Evolutionary conservation across 2,329 filamentous ascomycete species (phyloP).

Genomic region (Alternaria incomplexa): DNA sequence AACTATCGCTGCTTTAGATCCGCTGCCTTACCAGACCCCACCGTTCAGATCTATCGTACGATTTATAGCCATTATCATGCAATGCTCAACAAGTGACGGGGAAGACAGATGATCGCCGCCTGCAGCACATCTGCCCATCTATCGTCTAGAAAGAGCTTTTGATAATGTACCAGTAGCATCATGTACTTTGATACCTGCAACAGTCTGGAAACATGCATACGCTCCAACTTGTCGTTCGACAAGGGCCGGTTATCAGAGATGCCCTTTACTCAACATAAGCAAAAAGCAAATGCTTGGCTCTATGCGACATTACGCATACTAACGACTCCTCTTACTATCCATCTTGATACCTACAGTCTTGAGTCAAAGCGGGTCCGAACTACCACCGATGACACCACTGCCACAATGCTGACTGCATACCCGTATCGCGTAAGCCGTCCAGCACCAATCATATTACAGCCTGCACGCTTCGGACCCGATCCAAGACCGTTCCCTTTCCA

Average conservation of each 20-base stretch:
- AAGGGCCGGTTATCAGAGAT: neutral
- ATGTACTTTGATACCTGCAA: neutral
- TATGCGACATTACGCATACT: neutral
- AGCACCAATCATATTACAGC: neutral
- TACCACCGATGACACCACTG: neutral
- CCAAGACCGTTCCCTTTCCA: neutral
- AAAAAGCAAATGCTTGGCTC: neutral
- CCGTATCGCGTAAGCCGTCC: neutral
- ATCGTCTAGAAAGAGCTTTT: neutral
- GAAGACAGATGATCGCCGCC: neutral
- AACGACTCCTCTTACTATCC: neutral
- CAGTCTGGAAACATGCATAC: neutral
- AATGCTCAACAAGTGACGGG: neutral
- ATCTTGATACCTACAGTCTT: neutral
- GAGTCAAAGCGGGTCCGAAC: neutral
- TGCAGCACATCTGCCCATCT: neutral
- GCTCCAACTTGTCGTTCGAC: neutral
- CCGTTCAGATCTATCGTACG: constrained; percentile 1
- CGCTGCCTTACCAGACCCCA: neutral
- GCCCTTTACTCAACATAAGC: neutral
- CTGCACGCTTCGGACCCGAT: neutral
- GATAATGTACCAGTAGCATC: neutral
- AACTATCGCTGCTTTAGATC: neutral
- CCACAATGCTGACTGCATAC: neutral
- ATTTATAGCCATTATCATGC: neutral